Conservation (phyloP, 495 filamentous ascomycete genomes). For the Trichoderma orchidacearum region DNA sequence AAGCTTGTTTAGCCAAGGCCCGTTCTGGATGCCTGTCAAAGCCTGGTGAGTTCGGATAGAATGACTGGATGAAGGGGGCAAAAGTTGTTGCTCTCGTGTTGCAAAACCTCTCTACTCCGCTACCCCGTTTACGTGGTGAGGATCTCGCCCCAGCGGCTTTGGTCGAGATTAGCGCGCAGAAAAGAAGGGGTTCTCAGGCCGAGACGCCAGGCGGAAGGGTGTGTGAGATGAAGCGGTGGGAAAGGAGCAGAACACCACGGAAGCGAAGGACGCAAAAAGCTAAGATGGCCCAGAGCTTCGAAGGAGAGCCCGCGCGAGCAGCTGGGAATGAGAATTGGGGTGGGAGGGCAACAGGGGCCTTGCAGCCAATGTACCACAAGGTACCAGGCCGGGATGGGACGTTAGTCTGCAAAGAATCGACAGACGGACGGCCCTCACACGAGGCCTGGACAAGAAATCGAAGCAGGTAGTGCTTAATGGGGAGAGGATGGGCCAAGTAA, state of each 20-base stretch:
- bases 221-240: background rate
- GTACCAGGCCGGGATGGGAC: background rate
- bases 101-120: background rate
- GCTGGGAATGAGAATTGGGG: background rate
- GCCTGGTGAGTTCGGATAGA: too few species aligned
- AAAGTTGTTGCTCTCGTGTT: background rate
- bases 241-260: too few species aligned
- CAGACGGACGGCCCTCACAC: too few species aligned
- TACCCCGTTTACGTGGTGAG: background rate
- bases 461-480: too few species aligned
- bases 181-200: background rate
- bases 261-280: too few species aligned
- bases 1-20: too few species aligned
- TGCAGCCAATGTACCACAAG: background rate
- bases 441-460: too few species aligned
- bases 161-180: background rate
- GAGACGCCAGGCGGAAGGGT: too few species aligned
- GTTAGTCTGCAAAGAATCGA: too few species aligned
- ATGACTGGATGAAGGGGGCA: background rate
- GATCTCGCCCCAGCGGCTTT: background rate
- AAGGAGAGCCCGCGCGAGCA: background rate
- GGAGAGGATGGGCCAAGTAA: background rate
- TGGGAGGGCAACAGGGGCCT: background rate
- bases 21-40: too few species aligned
- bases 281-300: background rate